Conservation (phyloP, 768 basidiomycete genomes). For the Porphyrellus cyaneotinctus region DNA sequence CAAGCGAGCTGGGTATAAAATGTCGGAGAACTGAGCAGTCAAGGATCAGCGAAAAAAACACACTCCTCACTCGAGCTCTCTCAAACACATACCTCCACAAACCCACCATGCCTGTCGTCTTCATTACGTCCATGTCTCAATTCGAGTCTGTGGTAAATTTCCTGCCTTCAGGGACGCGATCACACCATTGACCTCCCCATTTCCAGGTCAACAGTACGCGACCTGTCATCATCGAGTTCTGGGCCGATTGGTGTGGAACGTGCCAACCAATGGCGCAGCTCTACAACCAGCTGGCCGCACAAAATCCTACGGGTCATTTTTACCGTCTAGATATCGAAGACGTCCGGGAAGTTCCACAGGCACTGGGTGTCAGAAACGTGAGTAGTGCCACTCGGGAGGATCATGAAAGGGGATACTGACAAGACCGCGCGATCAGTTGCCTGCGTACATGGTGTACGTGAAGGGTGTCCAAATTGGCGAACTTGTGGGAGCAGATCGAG, state of each 20-base stretch:
- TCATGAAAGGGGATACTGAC: constrained; percentile 16
- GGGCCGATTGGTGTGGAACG: constrained; percentile 30
- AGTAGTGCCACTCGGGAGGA: constrained; percentile 8
- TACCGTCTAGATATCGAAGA: constrained; percentile 32
- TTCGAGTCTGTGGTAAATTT: constrained; percentile 22
- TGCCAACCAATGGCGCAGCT: constrained; percentile 19
- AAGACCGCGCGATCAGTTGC: constrained; percentile 18
- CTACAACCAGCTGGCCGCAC: constrained; percentile 24
- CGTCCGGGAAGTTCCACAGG: constrained; percentile 22
- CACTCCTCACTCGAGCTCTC: constrained; percentile 9
- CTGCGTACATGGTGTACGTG: constrained; percentile 30
- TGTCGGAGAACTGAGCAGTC: constrained; percentile 4
- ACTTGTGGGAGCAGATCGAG: constrained; percentile 25
- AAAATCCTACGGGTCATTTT: constrained; percentile 26
- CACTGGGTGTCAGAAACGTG: constrained; percentile 24
- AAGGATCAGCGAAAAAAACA: constrained; percentile 16
- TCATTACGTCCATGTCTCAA: constrained; percentile 26
- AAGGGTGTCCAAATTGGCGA: constrained; percentile 30
- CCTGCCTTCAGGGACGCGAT: background rate
- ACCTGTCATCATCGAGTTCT: constrained; percentile 31
- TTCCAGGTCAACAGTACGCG: constrained; percentile 17
- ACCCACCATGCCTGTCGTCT: constrained; percentile 21
- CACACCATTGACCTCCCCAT: constrained; percentile 5
- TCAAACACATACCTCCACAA: constrained; percentile 10
- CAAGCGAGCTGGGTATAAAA: constrained; percentile 31